Percentiles rank a stretch among this genome's conserved stretches.
Conservation (phyloP, 2,329 filamentous ascomycete genomes). For the Podosphaera xanthii region DNA sequence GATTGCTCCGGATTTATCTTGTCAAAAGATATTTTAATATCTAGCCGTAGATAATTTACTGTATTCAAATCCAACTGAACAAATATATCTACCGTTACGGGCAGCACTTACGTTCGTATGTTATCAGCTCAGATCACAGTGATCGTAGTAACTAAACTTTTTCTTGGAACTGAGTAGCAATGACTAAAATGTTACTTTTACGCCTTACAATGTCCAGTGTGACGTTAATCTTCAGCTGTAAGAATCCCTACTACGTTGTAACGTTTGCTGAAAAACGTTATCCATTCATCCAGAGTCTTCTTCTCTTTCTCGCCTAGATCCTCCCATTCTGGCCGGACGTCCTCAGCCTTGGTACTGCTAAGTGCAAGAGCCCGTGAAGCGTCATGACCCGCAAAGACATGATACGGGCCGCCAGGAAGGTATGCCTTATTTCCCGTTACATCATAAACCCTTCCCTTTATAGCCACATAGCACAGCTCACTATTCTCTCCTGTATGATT, state of each 20-base stretch:
- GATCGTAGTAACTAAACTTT: too few relatives aligned
- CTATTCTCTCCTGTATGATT: slow-evolving; percentile 34
- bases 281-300: slow-evolving; percentile 71
- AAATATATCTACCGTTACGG: too few relatives aligned
- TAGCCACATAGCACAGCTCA: slow-evolving; percentile 42
- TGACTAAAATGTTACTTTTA: too few relatives aligned
- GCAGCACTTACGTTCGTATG: too few relatives aligned
- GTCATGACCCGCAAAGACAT: slow-evolving; percentile 88
- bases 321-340: slow-evolving; percentile 63
- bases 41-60: too few relatives aligned
- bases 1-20: too few relatives aligned
- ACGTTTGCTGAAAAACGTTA: slow-evolving; percentile 85
- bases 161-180: too few relatives aligned
- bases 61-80: too few relatives aligned
- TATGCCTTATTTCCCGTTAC: slow-evolving; percentile 81
- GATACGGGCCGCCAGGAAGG: slow-evolving; percentile 58
- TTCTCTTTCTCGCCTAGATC: slow-evolving; percentile 71
- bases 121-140: too few relatives aligned
- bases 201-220: slow-evolving; percentile 19
- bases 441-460: slow-evolving; percentile 80
- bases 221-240: slow-evolving; percentile 25
- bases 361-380: slow-evolving; percentile 76
- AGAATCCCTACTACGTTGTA: slow-evolving; percentile 72
- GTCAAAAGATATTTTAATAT: too few relatives aligned
- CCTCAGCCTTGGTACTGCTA: slow-evolving; percentile 67